Evolutionary conservation across 108 stramenopile genomes (phyloP), one percentile per base, ranked within the genome.

Genomic region (Cyclostephanos tholiformis): DNA sequence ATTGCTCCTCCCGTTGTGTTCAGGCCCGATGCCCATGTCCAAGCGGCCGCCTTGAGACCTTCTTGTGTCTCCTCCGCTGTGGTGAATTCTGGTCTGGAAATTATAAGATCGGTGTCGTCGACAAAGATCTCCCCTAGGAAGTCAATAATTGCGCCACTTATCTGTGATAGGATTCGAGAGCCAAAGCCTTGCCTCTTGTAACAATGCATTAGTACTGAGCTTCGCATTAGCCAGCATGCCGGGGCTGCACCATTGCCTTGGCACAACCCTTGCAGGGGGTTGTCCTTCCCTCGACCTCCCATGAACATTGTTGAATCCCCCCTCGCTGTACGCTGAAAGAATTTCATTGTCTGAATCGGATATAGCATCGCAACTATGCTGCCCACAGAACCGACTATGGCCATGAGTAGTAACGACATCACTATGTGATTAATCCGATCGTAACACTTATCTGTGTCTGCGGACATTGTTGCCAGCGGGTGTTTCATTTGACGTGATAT

Each of bases 401-500:
- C 65, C 25, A 48, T 12, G 0, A 46, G 25, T 5, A 65, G 25
- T 0, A 65, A 4, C 2, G 23, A 20, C 43, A 65, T 46, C 9
- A 65, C 30, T 23, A 65, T 48, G 23, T 65, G 65, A 25, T 46
- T 48, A 4, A 65, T 64, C n/a, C n/a, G n/a, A n/a, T n/a, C n/a
- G n/a, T 44, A 64, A 20, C 63, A 64, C 2, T 64, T 41, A 23
- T n/a, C 41, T 25, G 65, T 48, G 46, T 65, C 65, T 1, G 25
- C 65, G 0, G 65, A 46, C 17, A 30, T 30, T 27, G 2, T 25
- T 0, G 6, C 65, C 48, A 65, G 27, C 0, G 65, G 65, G n/a
- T 30, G 43, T 17, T 48, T n/a, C 20, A 48, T 14, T 8, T 48
- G 43, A 1, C 65, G 65, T 8, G 65, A 65, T 1, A 50, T 30